These are phyloP conservation scores for Buddleja alternifolia DNA, from an alignment of 257 asterid genomes.

Conservation along the genomic window DNA sequence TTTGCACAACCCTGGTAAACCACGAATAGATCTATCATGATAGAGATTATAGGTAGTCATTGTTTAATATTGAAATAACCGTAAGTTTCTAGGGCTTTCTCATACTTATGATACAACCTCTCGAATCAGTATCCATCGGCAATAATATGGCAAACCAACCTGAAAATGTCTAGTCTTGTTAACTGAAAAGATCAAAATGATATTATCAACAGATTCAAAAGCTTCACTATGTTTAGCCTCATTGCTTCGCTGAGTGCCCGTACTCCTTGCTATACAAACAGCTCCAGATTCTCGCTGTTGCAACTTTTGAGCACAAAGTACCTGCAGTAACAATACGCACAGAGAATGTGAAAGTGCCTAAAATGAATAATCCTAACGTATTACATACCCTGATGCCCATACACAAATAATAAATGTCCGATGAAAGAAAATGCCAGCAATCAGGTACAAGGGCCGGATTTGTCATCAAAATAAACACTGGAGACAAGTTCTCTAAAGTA, in stretches of 20 bases:
- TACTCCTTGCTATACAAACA: conserved; percentile 97
- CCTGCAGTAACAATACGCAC: conserved; percentile 57
- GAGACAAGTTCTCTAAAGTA: neutral
- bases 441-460: neutral
- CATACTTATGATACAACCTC: conserved; percentile 20
- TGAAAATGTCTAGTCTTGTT: conserved; percentile 96
- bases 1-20: conserved; percentile 90
- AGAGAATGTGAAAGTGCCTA: conserved; percentile 38
- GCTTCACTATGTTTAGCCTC: conserved; percentile 98
- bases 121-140: neutral
- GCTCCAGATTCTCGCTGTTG: conserved; percentile 96
- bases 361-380: conserved; percentile 13
- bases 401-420: neutral
- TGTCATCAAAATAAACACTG: neutral
- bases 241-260: conserved; percentile 99
- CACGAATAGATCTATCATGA: conserved; percentile 31
- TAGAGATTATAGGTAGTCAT: neutral
- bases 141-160: conserved; percentile 46
- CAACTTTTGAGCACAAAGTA: conserved; percentile 98
- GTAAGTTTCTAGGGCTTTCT: conserved; percentile 18
- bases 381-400: neutral
- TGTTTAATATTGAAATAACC: conserved; percentile 5
- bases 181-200: conserved; percentile 88
- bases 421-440: neutral
- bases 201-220: conserved; percentile 91